phyloP scores from a whole-genome alignment of 2,329 filamentous ascomycete genomes.

The Fusarium sp. region DNA sequence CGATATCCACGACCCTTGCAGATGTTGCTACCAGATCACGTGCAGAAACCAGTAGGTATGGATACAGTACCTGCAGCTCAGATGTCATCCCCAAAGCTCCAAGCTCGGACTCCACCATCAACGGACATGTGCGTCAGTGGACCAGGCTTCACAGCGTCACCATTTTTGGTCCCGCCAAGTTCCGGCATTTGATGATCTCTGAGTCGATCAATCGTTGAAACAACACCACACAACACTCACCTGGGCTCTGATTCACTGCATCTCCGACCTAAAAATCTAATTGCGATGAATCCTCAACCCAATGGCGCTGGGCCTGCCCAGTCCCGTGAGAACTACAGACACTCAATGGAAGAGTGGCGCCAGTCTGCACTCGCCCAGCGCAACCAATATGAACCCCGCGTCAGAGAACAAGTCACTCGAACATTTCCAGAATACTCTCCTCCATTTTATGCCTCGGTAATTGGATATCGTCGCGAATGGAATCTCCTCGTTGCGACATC shows the following conservation, averaged over 20 bases:
- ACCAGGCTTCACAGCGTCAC: slow-evolving; percentile 43
- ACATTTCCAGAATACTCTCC: slow-evolving; percentile 52
- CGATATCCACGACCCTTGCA: slow-evolving; percentile 34
- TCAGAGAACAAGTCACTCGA: slow-evolving; percentile 52
- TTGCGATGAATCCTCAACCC: slow-evolving; percentile 38
- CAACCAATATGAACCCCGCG: slow-evolving; percentile 49
- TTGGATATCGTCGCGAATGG: slow-evolving; percentile 47
- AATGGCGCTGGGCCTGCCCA: slow-evolving; percentile 28
- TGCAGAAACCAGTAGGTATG: too few species aligned
- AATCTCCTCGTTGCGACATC: slow-evolving; percentile 50
- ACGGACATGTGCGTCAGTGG: slow-evolving; percentile 30
- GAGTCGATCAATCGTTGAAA: slow-evolving; percentile 1
- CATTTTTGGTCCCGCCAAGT: slow-evolving; percentile 36
- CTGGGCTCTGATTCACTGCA: background rate
- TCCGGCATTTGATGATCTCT: slow-evolving; percentile 36
- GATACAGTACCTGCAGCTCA: slow-evolving; percentile 24
- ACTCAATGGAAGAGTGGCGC: slow-evolving; percentile 52
- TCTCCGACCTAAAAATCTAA: background rate
- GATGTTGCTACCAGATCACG: slow-evolving; percentile 44
- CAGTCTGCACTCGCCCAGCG: slow-evolving; percentile 48
- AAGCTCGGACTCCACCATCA: slow-evolving; percentile 16
- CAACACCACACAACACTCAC: background rate
- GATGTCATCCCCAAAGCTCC: slow-evolving; percentile 35
- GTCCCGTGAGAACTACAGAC: slow-evolving; percentile 45
- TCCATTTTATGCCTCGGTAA: slow-evolving; percentile 51